Conservation (phyloP, 495 filamentous ascomycete genomes). For the Xylaria acuta region DNA sequence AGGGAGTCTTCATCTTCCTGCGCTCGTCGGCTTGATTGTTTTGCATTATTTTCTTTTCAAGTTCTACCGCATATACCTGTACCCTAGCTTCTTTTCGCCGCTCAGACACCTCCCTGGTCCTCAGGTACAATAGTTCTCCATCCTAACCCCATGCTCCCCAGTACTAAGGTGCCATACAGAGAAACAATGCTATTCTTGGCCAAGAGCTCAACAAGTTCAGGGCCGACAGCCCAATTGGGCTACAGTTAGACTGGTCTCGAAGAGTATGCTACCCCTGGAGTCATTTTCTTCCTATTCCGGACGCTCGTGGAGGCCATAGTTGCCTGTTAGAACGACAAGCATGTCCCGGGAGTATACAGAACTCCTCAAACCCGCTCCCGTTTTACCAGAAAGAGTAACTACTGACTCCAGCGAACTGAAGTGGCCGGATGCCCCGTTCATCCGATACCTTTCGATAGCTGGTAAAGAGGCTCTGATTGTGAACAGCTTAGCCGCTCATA, state of each 20-base stretch:
- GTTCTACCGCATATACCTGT: conserved; percentile 35
- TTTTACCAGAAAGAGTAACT: too few species aligned
- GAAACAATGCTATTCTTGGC: conserved; percentile 33
- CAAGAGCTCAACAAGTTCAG: conserved; percentile 34
- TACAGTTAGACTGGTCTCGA: conserved; percentile 39
- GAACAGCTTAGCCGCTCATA: conserved; percentile 44
- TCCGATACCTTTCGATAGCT: conserved; percentile 43
- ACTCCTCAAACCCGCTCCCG: too few species aligned
- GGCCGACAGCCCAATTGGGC: conserved; percentile 29
- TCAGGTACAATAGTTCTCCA: conserved; percentile 28
- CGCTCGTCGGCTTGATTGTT: conserved; percentile 18
- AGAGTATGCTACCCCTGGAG: too few species aligned
- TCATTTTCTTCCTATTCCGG: too few species aligned
- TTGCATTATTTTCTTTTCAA: conserved; percentile 30
- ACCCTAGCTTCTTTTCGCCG: conserved; percentile 38
- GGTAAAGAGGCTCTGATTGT: conserved; percentile 43
- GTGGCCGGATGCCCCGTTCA: conserved; percentile 48
- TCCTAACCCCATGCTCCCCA: neutral
- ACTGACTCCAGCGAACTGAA: too few species aligned
- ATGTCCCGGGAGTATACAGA: too few species aligned
- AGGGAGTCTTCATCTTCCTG: neutral
- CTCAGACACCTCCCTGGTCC: conserved; percentile 42
- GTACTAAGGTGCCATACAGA: conserved; percentile 22
- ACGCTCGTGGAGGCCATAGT: too few species aligned
- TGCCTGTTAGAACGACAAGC: too few species aligned